Percentiles rank a stretch among this genome's conserved stretches.
Evolutionary conservation across 768 basidiomycete species (phyloP).

Genomic region (Terana coerulea): DNA sequence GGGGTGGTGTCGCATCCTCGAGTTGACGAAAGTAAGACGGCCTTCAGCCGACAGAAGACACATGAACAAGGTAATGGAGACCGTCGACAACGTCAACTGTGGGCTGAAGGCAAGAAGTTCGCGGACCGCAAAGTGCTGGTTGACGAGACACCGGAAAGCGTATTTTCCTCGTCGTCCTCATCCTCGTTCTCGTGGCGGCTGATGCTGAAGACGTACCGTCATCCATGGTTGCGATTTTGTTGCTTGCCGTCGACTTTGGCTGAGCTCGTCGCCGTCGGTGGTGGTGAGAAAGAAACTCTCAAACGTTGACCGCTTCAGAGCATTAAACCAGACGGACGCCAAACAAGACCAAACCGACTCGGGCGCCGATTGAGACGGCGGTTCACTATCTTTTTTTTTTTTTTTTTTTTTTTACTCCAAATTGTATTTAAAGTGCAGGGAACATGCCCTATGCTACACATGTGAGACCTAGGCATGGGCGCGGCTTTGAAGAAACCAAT

Average conservation of each 20-base stretch:
- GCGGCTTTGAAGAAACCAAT: too few species aligned
- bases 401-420: too few species aligned
- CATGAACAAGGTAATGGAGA: conserved; percentile 5
- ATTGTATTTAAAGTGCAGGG: too few species aligned
- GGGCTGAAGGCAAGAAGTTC: conserved; percentile 19
- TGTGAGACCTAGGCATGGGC: too few species aligned
- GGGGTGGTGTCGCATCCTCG: conserved; percentile 1
- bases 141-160: conserved; percentile 14
- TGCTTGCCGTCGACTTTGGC: conserved; percentile 14
- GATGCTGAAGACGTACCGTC: conserved; percentile 85
- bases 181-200: conserved; percentile 56
- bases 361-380: conserved; percentile 1
- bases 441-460: too few species aligned
- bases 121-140: conserved; percentile 12
- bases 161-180: conserved; percentile 37
- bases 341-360: conserved; percentile 14
- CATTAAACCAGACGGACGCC: background rate
- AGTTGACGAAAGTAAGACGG: conserved; percentile 13
- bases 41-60: conserved; percentile 28
- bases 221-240: conserved; percentile 42
- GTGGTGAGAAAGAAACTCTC: conserved; percentile 21
- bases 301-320: background rate
- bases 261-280: conserved; percentile 19
- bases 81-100: conserved; percentile 19
- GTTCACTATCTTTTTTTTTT: too few species aligned